Evolutionary conservation across 768 basidiomycete species (phyloP), one percentile per base, ranked within the genome.

Genomic region (Pholiota microspora): DNA sequence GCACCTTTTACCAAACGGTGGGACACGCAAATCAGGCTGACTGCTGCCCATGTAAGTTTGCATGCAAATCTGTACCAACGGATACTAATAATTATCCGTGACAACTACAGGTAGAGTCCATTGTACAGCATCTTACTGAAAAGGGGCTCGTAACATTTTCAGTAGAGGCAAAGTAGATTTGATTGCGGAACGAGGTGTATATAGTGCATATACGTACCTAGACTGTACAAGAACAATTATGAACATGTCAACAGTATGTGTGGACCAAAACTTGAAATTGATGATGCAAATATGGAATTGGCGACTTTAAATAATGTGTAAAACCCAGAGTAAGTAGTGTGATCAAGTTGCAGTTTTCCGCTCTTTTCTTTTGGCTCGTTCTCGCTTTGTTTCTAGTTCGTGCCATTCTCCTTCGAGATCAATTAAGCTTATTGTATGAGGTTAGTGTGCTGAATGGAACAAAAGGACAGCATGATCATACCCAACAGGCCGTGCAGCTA

Each of bases 391-490:
- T 69, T 98, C 95, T 58, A 95, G 78, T 69, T 99, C 97, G 70
- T 99, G 97, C 92, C 95, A 98, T 69, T 98, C 97, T 42, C 97
- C 96, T 67, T 92, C 85, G 36, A 97, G 71, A 10, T 80, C 80
- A 10, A 88, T 81, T 54, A 98, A 72, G 49, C 94, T 95, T n/a
- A n/a, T n/a, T 42, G 25, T 9, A 51, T 29, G 62, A 57, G 45
- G 18, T 16, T 28, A 45, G 35, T 31, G 28, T 54, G 44, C 36
- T 10, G 42, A 59, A 36, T 64, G 44, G 38, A n/a, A 45, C 23
- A 16, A 8, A 38, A 50, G 40, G 34, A 18, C 38, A 53, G 51
- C 13, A 21, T 15, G n/a, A 8, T 80, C 89, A 49, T 64, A 96
- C 94, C 92, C 88, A 16, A 79, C 72, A 2, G 97, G 97, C 42